Conservation (phyloP, 1,139 yeast genomes). For the Lodderomyces margitis region DNA sequence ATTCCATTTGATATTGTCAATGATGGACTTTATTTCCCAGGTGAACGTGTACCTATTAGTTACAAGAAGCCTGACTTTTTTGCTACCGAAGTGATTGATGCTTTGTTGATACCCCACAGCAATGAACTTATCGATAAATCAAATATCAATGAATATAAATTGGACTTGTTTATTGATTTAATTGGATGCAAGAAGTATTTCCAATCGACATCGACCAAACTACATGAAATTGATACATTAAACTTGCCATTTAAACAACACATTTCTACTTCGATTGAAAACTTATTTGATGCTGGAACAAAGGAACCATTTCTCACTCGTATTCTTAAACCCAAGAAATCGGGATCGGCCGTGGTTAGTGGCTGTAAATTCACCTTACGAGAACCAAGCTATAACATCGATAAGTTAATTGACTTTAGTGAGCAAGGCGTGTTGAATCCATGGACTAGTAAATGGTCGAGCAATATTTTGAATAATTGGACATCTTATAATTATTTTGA, state of each 20-base stretch:
- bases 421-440: constrained; percentile 24
- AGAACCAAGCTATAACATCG: constrained; percentile 38
- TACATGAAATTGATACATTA: constrained; percentile 30
- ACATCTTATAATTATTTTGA: constrained; percentile 39
- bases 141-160: constrained; percentile 29
- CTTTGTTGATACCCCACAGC: constrained; percentile 25
- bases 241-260: constrained; percentile 32
- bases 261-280: constrained; percentile 17
- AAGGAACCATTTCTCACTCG: constrained; percentile 38
- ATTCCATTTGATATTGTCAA: constrained; percentile 37
- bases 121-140: constrained; percentile 20
- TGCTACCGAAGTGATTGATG: constrained; percentile 40
- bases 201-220: constrained; percentile 29
- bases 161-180: constrained; percentile 42
- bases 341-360: constrained; percentile 34
- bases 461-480: constrained; percentile 29
- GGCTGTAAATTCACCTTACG: constrained; percentile 33
- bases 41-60: constrained; percentile 34
- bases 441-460: constrained; percentile 38
- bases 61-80: constrained; percentile 43
- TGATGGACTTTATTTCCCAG: constrained; percentile 37
- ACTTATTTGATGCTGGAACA: constrained; percentile 26
- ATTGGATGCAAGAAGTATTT: constrained; percentile 40
- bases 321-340: constrained; percentile 38
- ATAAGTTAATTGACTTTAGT: constrained; percentile 25